These are phyloP conservation scores for Hypoxylon sp. DNA, from an alignment of 2,329 filamentous ascomycete genomes.

Conservation along the genomic window DNA sequence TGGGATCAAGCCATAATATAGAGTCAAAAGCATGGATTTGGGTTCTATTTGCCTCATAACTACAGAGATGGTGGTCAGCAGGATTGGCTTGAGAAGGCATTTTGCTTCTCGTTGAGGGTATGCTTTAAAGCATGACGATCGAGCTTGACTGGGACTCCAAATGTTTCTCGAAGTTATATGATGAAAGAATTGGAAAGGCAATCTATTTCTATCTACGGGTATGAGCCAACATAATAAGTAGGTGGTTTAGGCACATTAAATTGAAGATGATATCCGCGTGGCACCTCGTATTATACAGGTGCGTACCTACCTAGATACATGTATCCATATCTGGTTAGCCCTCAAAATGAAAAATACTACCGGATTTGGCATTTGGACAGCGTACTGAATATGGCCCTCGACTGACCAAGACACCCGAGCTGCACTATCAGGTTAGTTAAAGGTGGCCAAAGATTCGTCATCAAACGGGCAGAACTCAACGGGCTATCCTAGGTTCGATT, in stretches of 20 bases:
- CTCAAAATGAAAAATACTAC: neutral
- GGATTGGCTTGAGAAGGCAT: too few species aligned
- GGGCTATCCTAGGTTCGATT: too few species aligned
- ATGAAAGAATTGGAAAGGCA: too few species aligned
- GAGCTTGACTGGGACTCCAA: neutral
- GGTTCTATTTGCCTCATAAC: neutral
- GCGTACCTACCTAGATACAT: neutral
- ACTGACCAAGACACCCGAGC: neutral
- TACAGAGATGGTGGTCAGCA: neutral
- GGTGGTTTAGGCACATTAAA: neutral
- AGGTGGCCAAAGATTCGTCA: neutral
- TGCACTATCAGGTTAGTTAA: too few species aligned
- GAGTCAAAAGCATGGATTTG: neutral
- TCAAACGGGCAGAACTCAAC: neutral
- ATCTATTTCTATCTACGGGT: too few species aligned
- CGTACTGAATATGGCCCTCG: neutral
- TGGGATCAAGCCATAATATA: neutral
- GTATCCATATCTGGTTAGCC: neutral
- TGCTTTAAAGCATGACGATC: neutral
- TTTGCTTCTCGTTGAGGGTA: neutral
- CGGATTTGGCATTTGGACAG: neutral
- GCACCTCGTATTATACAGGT: too few species aligned
- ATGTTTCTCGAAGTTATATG: neutral
- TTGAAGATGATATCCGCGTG: neutral
- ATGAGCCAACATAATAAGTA: too few species aligned